These are phyloP conservation scores for Agrostemma githago DNA, from an alignment of 148 eudicot species.

Conservation along the genomic window DNA sequence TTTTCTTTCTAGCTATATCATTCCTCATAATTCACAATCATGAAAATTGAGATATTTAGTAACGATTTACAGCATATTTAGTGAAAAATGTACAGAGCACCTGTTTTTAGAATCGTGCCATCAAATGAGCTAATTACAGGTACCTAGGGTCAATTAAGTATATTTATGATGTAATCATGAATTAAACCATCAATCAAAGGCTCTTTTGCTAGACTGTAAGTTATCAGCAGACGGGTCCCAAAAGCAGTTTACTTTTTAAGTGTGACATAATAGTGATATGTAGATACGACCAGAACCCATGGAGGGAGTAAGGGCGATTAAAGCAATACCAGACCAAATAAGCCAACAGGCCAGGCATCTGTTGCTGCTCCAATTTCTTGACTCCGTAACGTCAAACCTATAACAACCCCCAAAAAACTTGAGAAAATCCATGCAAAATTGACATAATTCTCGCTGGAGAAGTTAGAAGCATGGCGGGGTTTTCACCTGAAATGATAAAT, in stretches of 20 bases:
- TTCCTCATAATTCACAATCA: too few species aligned
- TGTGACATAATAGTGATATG: background rate
- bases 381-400: constrained; percentile 87
- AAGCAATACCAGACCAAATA: constrained; percentile 74
- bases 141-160: background rate
- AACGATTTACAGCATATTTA: background rate
- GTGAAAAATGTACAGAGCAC: background rate
- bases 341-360: constrained; percentile 91
- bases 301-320: background rate
- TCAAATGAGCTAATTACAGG: background rate
- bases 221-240: background rate
- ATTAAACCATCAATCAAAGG: background rate
- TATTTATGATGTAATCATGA: background rate
- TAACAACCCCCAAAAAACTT: constrained; percentile 19
- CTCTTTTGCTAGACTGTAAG: background rate
- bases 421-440: constrained; percentile 9
- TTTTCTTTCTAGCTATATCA: too few species aligned
- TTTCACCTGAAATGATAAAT: constrained; percentile 78
- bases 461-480: background rate
- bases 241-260: background rate
- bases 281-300: background rate
- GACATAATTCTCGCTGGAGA: background rate
- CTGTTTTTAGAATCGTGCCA: background rate
- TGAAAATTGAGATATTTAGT: background rate
- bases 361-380: constrained; percentile 78